phyloP scores from a whole-genome alignment of 2,329 filamentous ascomycete genomes.

The Aspergillus sp. region DNA sequence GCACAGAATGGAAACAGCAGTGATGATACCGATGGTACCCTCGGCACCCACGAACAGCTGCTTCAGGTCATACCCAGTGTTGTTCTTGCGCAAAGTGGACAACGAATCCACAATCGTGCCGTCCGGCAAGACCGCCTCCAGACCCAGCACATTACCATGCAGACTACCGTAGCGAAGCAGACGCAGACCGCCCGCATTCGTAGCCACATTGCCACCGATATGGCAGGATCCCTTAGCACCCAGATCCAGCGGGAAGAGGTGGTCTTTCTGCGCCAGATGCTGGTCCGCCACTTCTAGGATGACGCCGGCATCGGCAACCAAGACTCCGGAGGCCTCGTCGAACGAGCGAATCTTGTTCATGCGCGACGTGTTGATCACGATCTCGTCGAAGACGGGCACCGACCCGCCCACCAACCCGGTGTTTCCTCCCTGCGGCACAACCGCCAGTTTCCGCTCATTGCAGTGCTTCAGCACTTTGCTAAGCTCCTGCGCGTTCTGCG shows the following conservation, averaged over 20 bases:
- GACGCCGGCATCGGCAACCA: constrained; percentile 87
- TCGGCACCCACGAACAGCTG: constrained; percentile 95
- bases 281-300: constrained; percentile 88
- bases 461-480: constrained; percentile 91
- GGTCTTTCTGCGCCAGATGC: constrained; percentile 75
- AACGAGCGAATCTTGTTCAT: constrained; percentile 93
- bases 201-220: constrained; percentile 91
- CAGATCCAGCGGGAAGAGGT: constrained; percentile 96
- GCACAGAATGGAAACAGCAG: constrained; percentile 83
- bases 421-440: constrained; percentile 96
- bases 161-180: constrained; percentile 90
- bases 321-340: constrained; percentile 85
- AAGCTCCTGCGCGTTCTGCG: constrained; percentile 79
- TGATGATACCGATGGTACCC: constrained; percentile 93
- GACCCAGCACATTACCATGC: constrained; percentile 86
- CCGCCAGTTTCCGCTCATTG: constrained; percentile 86
- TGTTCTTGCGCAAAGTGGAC: constrained; percentile 89
- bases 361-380: constrained; percentile 83
- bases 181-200: constrained; percentile 89
- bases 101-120: constrained; percentile 91
- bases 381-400: constrained; percentile 97
- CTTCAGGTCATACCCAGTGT: constrained; percentile 96
- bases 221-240: constrained; percentile 97
- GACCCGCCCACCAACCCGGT: constrained; percentile 94
- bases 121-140: constrained; percentile 91